Evolutionary conservation across 192 early-diverging fungal genomes (phyloP).

Genomic region (Dimargaris verticillata): DNA sequence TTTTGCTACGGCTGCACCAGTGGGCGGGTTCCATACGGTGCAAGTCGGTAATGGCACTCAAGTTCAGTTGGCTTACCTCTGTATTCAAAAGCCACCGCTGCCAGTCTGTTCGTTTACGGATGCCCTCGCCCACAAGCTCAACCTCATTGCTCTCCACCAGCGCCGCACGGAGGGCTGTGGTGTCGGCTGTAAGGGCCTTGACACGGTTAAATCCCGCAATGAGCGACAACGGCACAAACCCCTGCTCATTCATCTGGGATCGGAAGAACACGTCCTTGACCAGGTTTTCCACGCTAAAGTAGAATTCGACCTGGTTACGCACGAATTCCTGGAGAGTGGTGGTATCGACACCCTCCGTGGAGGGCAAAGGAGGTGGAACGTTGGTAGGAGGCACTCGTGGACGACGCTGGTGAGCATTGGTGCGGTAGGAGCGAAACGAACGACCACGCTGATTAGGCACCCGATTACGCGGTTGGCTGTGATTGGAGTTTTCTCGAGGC

Average conservation of each 20-base stretch:
- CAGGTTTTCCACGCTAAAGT: conserved; percentile 93
- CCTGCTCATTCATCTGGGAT: conserved; percentile 73
- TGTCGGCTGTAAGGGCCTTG: conserved; percentile 47
- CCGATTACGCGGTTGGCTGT: too few species aligned
- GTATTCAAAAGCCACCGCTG: conserved; percentile 71
- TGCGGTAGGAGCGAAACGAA: conserved; percentile 8
- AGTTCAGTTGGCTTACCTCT: conserved; percentile 25
- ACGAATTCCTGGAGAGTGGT: conserved; percentile 25
- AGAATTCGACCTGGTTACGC: conserved; percentile 62
- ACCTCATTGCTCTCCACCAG: conserved; percentile 33
- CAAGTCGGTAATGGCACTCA: too few species aligned
- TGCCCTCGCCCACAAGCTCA: conserved; percentile 36
- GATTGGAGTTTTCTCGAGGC: too few species aligned
- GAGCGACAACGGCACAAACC: conserved; percentile 61
- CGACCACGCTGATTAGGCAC: too few species aligned
- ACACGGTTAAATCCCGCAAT: conserved; percentile 85
- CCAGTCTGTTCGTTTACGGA: conserved; percentile 66
- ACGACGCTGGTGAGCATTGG: conserved; percentile 18
- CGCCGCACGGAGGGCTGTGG: conserved; percentile 41
- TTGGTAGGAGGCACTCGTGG: too few species aligned
- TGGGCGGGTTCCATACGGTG: too few species aligned
- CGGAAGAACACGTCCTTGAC: conserved; percentile 94
- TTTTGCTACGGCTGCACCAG: too few species aligned
- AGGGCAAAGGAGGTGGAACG: conserved; percentile 18
- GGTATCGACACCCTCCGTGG: conserved; percentile 22